These are phyloP conservation scores for Mycena vulgaris DNA, from an alignment of 768 basidiomycete genomes.

Conservation along the genomic window DNA sequence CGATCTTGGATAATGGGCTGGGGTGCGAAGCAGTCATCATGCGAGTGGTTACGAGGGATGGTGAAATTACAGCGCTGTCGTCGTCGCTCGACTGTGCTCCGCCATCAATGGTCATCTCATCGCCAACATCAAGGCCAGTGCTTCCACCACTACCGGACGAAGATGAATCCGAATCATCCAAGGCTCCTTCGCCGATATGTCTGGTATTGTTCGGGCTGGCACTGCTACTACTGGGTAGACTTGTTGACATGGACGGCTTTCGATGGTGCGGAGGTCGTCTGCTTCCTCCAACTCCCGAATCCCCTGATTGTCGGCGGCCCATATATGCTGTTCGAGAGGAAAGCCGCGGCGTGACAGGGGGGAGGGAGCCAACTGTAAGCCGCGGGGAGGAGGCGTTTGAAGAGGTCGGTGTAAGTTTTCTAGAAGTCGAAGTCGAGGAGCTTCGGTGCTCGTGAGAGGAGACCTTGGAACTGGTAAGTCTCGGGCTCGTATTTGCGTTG, in stretches of 20 bases:
- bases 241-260: slow-evolving; percentile 56
- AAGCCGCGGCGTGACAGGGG: slow-evolving; percentile 59
- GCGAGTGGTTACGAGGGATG: slow-evolving; percentile 48
- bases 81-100: slow-evolving; percentile 51
- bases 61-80: slow-evolving; percentile 54
- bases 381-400: slow-evolving; percentile 73
- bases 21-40: slow-evolving; percentile 60
- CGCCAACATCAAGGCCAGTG: slow-evolving; percentile 49
- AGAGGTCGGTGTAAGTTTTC: slow-evolving; percentile 69
- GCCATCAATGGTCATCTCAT: slow-evolving; percentile 44
- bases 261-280: slow-evolving; percentile 59
- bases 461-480: slow-evolving; percentile 33
- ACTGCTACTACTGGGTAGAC: slow-evolving; percentile 52
- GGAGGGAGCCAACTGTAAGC: slow-evolving; percentile 58
- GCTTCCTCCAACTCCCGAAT: slow-evolving; percentile 45
- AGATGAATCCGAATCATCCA: slow-evolving; percentile 84
- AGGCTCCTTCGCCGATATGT: slow-evolving; percentile 83
- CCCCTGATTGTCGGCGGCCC: slow-evolving; percentile 53
- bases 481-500: slow-evolving; percentile 46
- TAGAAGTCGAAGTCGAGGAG: slow-evolving; percentile 58
- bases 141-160: slow-evolving; percentile 64
- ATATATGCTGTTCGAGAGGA: slow-evolving; percentile 53
- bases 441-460: slow-evolving; percentile 43
- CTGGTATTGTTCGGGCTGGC: slow-evolving; percentile 58
- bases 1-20: slow-evolving; percentile 77